A percentile compares a stretch with the other conserved stretches of the same genome.
Conservation (phyloP, 2,329 filamentous ascomycete genomes). For the Hypoxylon sp. region DNA sequence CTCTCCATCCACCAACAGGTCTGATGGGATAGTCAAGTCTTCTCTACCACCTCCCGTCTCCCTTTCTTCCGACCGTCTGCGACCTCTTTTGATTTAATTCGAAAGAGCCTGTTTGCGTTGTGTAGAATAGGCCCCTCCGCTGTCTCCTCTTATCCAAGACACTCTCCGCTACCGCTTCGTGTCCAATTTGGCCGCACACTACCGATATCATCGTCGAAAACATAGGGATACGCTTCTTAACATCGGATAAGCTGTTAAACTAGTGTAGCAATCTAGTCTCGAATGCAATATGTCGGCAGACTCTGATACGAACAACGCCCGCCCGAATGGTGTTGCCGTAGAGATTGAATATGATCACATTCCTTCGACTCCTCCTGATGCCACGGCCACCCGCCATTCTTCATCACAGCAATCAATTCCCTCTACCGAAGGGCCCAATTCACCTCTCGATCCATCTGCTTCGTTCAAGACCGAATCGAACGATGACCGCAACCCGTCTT, state of each 20-base stretch:
- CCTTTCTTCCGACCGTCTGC: slow-evolving; percentile 7
- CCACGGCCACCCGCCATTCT: slow-evolving; percentile 47
- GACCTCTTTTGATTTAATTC: slow-evolving; percentile 30
- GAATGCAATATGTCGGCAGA: slow-evolving; percentile 56
- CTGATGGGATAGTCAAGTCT: slow-evolving; percentile 30
- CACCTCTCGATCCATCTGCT: slow-evolving; percentile 64
- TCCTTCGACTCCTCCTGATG: slow-evolving; percentile 50
- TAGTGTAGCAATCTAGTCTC: neutral
- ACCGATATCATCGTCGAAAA: slow-evolving; percentile 1
- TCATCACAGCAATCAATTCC: slow-evolving; percentile 69
- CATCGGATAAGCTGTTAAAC: neutral
- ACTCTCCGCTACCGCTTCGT: slow-evolving; percentile 16
- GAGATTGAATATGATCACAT: slow-evolving; percentile 46
- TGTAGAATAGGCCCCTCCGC: slow-evolving; percentile 9
- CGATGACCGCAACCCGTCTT: slow-evolving; percentile 61
- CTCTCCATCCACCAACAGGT: slow-evolving; percentile 20
- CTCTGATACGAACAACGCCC: slow-evolving; percentile 54
- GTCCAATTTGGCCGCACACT: slow-evolving; percentile 20
- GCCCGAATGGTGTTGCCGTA: slow-evolving; percentile 50
- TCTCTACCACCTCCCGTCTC: slow-evolving; percentile 5
- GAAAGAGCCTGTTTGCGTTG: slow-evolving; percentile 30
- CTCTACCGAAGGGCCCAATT: slow-evolving; percentile 69
- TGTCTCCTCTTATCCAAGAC: slow-evolving; percentile 7
- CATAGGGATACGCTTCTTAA: neutral
- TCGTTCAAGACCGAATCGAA: slow-evolving; percentile 67